Evolutionary conservation across 495 filamentous ascomycete species (phyloP), one percentile per base, ranked within the genome.

Genomic region (Bacidia gigantensis): DNA sequence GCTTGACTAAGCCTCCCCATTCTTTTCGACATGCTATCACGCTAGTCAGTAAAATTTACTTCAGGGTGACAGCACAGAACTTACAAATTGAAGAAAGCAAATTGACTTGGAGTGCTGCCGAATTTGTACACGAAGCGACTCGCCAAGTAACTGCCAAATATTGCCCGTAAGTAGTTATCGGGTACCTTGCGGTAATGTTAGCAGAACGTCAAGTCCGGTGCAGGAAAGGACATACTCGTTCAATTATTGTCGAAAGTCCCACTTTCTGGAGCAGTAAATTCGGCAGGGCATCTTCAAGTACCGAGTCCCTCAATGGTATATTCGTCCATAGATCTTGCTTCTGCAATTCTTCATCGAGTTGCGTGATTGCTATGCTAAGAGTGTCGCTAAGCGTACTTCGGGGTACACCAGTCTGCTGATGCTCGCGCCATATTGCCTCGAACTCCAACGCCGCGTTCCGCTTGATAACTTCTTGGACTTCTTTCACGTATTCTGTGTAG

Each of bases 61-160:
- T 11, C n/a, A 14, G 23, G 20, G 12, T 14, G 18, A 46, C 17
- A 5, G 5, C 14, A 12, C 29, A 3, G 32, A 1, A 81, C 85
- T 79, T 74, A 95, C 88, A 97, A 98, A 60, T 93, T 85, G 69
- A 95, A 98, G 76, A 98, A 98, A 7, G 92, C 87, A 70, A 98
- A 96, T 63, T 96, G 93, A 72, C 82, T 90, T 2, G 92, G 89
- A 57, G 76, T 78, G 70, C 87, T 90, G 64, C 92, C 92, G 65
- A 86, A 87, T 64, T 92, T 77, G 66, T 98, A 98, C 25, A 98
- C 87, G 65, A 98, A 98, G 18, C 92, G 81, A 60, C 85, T 90
- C 25, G 92, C 92, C 56, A 98, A 70, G 69, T 89, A 93, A 62
- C 86, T 92, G 55, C 92, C 92, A 64, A 98, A 98, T 64, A 98